Evolutionary conservation across 768 basidiomycete species (phyloP), one percentile per base, ranked within the genome.

Genomic region (Cystobasidium ongulense): DNA sequence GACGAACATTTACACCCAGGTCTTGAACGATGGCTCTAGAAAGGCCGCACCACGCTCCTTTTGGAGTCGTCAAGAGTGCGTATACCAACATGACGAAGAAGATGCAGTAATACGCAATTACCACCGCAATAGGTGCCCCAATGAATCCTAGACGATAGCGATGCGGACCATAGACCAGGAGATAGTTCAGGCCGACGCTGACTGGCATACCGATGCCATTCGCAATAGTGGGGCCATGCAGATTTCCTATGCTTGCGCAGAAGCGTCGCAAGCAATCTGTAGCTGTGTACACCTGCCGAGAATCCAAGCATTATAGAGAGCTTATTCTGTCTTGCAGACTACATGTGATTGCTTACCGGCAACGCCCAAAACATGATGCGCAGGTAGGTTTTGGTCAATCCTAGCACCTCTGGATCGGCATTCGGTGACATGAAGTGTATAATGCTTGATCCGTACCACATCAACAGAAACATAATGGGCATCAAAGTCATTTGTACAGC

Each of bases 51-150:
- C 50, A 68, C 17, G 66, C 66, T 25, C 17, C 11, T 39, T 31
- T 43, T 15, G 66, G 66, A 5, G 5, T 41, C 13, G 43, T 27
- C 10, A 10, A 10, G 17, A n/a, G 17, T 13, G 43, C 27, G 27
- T 68, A 68, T 2, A 43, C 3, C 2, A 53, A 31, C 13, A 68
- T 4, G 15, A 68, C 3, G 23, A 53, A 31, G 46, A 68, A 68
- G 46, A 53, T 23, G 46, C 11, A n/a, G n/a, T 35, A 50, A 52
- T 68, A 50, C 3, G 46, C n/a, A 52, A 68, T 29, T 4, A 36
- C n/a, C 21, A 52, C 38, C 53, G 66, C 66, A n/a, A 68, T 23
- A 7, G 66, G 66, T 23, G 66, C 66, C 7, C 64, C 66, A 3
- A 68, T 25, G 43, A 68, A 68, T 5, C 66, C 66, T 10, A 68